Evolutionary conservation across 2,329 filamentous ascomycete genomes (phyloP), one percentile per base, ranked within the genome.

Genomic region (Pezicula neosporulosa): DNA sequence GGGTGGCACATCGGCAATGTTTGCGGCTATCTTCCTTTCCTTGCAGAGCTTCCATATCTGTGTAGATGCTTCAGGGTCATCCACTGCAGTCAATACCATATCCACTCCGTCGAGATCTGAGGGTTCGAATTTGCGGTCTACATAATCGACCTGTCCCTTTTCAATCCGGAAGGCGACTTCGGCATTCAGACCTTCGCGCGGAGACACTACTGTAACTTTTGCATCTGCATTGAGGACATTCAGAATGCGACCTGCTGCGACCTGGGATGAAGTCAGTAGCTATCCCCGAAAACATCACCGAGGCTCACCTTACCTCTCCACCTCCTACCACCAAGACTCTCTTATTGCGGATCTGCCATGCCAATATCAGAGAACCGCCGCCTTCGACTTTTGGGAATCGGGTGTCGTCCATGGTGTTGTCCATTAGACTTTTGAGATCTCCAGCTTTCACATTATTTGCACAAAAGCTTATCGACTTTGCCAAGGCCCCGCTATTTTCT

Each of bases 161-260:
- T 83, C 76, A 49, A 97, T 78, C 54, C 94, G 89, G 70, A 89
- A 85, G 48, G 87, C 85, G 39, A 97, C 93, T 73, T 99, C 94
- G 12, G 87, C 81, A 69, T 95, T 95, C 49, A 97, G 81, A 48
- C 93, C 90, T 4, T 84, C 76, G 47, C 81, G 72, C 1, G 94
- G 94, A 56, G 86, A 90, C 27, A 97, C 83, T 56, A 97, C 85
- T 18, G 87, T 93, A 50, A 99, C 89, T 67, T 83, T 82, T 65
- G 93, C 94, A 64, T 97, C 93, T 70, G 94, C 94, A 68, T 97
- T 95, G 72, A 97, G 90, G 55, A 93, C 86, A 72, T 96, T 90
- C 54, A 97, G 80, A 63, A 99, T 96, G 55, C 94, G 90, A 50
- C 93, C 92, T 50, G 94, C 92, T 53, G 94, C 94, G 58, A 99